A percentile compares a stretch with the other conserved stretches of the same genome.
These are phyloP conservation scores for Russula ochroleuca DNA, from an alignment of 768 basidiomycete species.

Conservation along the genomic window DNA sequence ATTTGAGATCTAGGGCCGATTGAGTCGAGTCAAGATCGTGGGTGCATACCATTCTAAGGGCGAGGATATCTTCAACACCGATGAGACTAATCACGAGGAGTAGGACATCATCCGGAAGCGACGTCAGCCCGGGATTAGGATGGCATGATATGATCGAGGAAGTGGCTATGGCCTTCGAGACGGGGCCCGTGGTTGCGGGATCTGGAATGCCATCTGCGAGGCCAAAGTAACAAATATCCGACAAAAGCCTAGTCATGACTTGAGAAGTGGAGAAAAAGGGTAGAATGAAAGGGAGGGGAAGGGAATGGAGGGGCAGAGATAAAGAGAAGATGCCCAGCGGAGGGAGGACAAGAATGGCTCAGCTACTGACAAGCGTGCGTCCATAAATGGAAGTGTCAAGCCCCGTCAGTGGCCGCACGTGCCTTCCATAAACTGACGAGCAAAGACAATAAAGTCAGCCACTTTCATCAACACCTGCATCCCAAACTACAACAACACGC, in stretches of 20 bases:
- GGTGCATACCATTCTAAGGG: slow-evolving; percentile 34
- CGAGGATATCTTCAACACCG: slow-evolving; percentile 34
- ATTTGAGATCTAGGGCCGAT: slow-evolving; percentile 13
- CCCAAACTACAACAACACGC: slow-evolving; percentile 1
- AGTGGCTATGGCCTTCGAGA: slow-evolving; percentile 1
- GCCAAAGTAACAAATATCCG: slow-evolving; percentile 14
- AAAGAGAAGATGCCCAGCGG: neutral
- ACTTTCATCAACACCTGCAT: neutral
- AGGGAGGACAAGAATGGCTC: slow-evolving; percentile 1
- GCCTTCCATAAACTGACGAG: neutral
- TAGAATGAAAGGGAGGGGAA: neutral
- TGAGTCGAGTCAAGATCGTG: slow-evolving; percentile 18
- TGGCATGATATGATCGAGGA: slow-evolving; percentile 15
- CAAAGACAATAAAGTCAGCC: neutral
- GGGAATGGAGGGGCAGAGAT: neutral
- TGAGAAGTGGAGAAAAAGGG: neutral
- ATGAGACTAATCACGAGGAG: slow-evolving; percentile 35
- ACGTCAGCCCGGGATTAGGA: slow-evolving; percentile 23
- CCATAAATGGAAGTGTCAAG: slow-evolving; percentile 3
- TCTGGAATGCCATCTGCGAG: neutral
- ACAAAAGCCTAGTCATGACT: slow-evolving; percentile 9
- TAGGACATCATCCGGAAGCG: slow-evolving; percentile 37
- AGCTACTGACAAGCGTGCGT: slow-evolving; percentile 2
- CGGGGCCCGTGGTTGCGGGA: neutral
- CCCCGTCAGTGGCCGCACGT: neutral